These are phyloP conservation scores for Hippophae rhamnoides DNA, from an alignment of 306 rosid genomes.

Conservation along the genomic window DNA sequence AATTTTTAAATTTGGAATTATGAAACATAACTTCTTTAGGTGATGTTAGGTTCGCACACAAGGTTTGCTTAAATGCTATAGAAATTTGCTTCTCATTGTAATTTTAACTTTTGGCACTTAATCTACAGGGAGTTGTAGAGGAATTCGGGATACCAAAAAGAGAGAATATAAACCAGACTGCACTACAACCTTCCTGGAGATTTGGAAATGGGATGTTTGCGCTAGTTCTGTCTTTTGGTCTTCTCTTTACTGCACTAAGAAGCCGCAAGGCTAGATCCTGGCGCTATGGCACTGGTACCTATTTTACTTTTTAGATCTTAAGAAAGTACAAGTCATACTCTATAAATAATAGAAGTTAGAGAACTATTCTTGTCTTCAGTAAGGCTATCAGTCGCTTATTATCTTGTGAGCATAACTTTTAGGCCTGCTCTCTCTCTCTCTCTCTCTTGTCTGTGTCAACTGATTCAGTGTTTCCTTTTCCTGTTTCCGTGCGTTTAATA, in stretches of 20 bases:
- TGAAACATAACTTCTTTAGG: not conserved
- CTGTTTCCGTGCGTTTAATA: conserved; percentile 13
- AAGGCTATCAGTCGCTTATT: not conserved
- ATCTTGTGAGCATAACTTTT: not conserved
- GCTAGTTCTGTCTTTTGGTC: conserved; percentile 82
- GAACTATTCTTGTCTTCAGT: conserved; percentile 9
- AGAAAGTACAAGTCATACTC: not conserved
- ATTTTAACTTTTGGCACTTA: conserved; percentile 11
- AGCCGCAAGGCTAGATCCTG: conserved; percentile 96
- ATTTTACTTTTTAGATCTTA: conserved; percentile 3
- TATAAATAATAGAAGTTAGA: not conserved
- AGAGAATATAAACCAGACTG: conserved; percentile 44
- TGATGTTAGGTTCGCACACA: conserved; percentile 4
- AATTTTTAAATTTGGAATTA: not conserved
- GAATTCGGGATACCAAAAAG: conserved; percentile 61
- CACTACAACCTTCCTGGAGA: conserved; percentile 64
- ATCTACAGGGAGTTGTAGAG: conserved; percentile 75
- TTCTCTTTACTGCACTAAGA: conserved; percentile 64
- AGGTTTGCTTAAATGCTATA: not conserved
- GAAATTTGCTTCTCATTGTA: conserved; percentile 6
- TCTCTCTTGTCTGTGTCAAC: not conserved
- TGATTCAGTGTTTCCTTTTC: conserved; percentile 8
- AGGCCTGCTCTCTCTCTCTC: conserved; percentile 1
- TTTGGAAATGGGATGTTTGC: conserved; percentile 99
- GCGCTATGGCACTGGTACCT: conserved; percentile 88